These are phyloP conservation scores for Trichophyton mentagrophytes DNA, from an alignment of 2,329 filamentous ascomycete species.

Conservation along the genomic window DNA sequence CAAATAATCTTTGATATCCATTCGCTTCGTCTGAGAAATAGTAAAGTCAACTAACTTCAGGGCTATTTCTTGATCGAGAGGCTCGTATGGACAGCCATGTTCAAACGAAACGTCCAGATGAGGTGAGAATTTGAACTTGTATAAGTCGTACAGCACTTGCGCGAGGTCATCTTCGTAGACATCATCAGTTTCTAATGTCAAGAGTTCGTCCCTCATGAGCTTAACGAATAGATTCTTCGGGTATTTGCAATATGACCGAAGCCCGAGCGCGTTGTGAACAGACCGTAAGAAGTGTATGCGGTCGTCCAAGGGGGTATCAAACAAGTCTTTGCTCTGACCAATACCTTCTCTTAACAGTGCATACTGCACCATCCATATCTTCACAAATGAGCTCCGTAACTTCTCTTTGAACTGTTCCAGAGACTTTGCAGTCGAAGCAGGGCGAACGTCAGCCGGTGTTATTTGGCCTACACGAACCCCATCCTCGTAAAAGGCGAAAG, in stretches of 20 bases:
- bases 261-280: slow-evolving; percentile 70
- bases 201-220: slow-evolving; percentile 73
- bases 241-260: slow-evolving; percentile 71
- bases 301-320: slow-evolving; percentile 56
- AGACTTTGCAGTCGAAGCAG: slow-evolving; percentile 28
- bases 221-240: slow-evolving; percentile 82
- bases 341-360: slow-evolving; percentile 64
- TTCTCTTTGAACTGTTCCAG: slow-evolving; percentile 47
- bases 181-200: slow-evolving; percentile 61
- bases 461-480: slow-evolving; percentile 66
- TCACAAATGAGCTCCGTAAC: slow-evolving; percentile 74
- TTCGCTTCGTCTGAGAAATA: slow-evolving; percentile 63
- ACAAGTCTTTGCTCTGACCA: slow-evolving; percentile 50
- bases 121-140: slow-evolving; percentile 64
- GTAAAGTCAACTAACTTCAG: slow-evolving; percentile 73
- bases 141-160: slow-evolving; percentile 71
- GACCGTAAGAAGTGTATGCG: slow-evolving; percentile 66
- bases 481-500: slow-evolving; percentile 71
- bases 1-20: slow-evolving; percentile 79
- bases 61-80: slow-evolving; percentile 67
- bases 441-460: slow-evolving; percentile 47
- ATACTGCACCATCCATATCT: slow-evolving; percentile 81
- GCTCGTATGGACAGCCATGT: slow-evolving; percentile 65
- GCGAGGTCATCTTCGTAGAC: slow-evolving; percentile 78
- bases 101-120: slow-evolving; percentile 57